Evolutionary conservation across 2,329 filamentous ascomycete genomes (phyloP).

Genomic region (Ophiostoma piceae): DNA sequence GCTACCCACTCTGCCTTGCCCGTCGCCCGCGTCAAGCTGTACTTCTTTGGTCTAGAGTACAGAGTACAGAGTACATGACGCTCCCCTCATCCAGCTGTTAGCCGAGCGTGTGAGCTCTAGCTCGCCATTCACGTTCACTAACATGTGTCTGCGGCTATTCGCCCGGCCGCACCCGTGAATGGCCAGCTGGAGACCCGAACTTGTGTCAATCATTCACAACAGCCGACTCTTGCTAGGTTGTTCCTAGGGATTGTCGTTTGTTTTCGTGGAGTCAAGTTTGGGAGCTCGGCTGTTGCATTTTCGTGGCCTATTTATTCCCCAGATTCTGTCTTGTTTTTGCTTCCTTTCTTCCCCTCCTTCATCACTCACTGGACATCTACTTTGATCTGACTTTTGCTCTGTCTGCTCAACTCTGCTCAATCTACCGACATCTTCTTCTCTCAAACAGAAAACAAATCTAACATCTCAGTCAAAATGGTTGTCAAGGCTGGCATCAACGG

Average conservation of each 20-base stretch:
- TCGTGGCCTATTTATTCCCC: background rate
- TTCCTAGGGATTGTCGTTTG: slow-evolving; percentile 9
- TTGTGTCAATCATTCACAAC: background rate
- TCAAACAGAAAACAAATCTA: background rate
- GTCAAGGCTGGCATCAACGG: slow-evolving; percentile 96
- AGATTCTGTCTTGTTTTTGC: background rate
- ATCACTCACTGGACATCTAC: slow-evolving; percentile 7
- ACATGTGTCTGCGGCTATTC: slow-evolving; percentile 6
- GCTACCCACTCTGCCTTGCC: slow-evolving; percentile 4
- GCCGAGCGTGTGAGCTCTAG: slow-evolving; percentile 11
- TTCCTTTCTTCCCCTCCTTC: background rate
- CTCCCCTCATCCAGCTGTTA: slow-evolving; percentile 16
- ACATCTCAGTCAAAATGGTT: slow-evolving; percentile 40
- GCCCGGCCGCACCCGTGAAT: slow-evolving; percentile 17
- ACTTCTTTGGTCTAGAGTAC: no score
- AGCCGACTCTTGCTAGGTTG: background rate
- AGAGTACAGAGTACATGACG: no score
- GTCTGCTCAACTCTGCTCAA: background rate
- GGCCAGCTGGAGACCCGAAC: slow-evolving; percentile 8
- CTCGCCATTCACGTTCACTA: background rate
- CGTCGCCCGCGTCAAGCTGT: slow-evolving; percentile 11
- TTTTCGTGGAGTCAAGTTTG: background rate
- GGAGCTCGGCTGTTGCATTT: slow-evolving; percentile 11
- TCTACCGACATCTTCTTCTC: background rate
- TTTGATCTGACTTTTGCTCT: no score